A percentile compares a stretch with the other conserved stretches of the same genome.
Evolutionary conservation across 768 basidiomycete species (phyloP).

Genomic region (Auriscalpium microsporum): DNA sequence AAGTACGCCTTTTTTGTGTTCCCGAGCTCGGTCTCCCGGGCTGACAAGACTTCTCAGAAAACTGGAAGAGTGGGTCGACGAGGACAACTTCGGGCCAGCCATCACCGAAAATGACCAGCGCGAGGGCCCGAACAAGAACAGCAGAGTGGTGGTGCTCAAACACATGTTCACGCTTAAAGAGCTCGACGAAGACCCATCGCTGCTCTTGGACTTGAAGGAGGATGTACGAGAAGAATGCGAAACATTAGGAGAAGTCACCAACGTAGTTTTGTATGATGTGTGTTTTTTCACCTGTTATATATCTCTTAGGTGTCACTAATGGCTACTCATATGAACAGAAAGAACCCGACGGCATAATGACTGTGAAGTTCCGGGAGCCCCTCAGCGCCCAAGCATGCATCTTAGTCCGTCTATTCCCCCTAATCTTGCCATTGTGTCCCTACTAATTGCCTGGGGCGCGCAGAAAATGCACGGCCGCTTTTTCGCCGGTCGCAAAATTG

Average conservation of each 20-base stretch:
- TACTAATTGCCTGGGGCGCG: not conserved
- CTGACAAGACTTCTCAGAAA: conserved; percentile 45
- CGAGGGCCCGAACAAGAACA: conserved; percentile 41
- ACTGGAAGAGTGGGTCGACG: conserved; percentile 88
- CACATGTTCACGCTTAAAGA: conserved; percentile 90
- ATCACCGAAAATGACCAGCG: conserved; percentile 46
- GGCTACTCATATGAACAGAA: conserved; percentile 38
- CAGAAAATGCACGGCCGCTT: conserved; percentile 94
- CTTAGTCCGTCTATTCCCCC: conserved; percentile 41
- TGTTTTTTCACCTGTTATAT: conserved; percentile 23
- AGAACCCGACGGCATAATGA: conserved; percentile 91
- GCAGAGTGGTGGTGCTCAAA: conserved; percentile 85
- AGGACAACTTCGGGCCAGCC: conserved; percentile 81
- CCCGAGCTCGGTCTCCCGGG: not conserved
- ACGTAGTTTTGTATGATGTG: conserved; percentile 91
- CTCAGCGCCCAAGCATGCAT: conserved; percentile 92
- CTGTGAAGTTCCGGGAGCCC: conserved; percentile 89
- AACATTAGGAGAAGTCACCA: conserved; percentile 88
- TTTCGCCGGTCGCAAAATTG: conserved; percentile 77
- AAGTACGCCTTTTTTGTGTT: conserved; percentile 41
- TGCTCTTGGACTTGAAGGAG: conserved; percentile 89
- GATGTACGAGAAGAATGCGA: conserved; percentile 94
- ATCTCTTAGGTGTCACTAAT: conserved; percentile 3
- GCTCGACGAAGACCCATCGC: conserved; percentile 74
- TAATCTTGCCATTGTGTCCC: not conserved